Base-by-base conservation (phyloP, 129 eudicot species). In the Deinandra increscens region DNA sequence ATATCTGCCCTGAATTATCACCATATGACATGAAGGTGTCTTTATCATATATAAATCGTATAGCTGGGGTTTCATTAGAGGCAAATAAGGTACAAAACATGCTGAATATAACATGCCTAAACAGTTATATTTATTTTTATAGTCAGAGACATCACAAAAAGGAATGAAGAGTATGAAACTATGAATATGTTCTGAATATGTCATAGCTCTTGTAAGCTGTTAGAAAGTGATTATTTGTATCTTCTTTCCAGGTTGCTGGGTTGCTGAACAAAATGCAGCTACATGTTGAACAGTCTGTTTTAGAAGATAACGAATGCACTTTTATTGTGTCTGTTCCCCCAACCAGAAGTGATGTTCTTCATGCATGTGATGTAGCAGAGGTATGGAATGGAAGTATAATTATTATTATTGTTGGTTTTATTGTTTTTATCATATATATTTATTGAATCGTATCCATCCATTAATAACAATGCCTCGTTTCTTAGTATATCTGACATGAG, bases 341-440 rank as follows among this genome's bases (percentile, higher is more conserved):
- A n/a, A 93, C 97, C n/a, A 81, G 98, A 83, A 93, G 98, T 80
- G 97, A 93, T 72, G 76, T 93, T 72, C 97, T 89, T 80, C 97
- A 93, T 83, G 84, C 97, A 44, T 89, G 98, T 83, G 98, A 93
- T 80, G 90, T 93, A 50, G 96, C 96, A 70, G 98, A 93, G 97
- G 98, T 93, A 69, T 44, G 49, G 29, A 23, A 29, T 43, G 43
- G 7, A 66, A 7, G 17, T 48, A 10, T 20, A 59, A 1, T 60
- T 55, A 20, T 55, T 70, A 55, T 70, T 41, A 14, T 4, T n/a
- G 5, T 54, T n/a, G n/a, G n/a, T n/a, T n/a, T n/a, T 58, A 12
- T 50, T 50, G 15, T 33, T 50, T 7, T 34, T 19, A 18, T 33
- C 48, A 15, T 37, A 3, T 31, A 38, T 64, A 33, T 41, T 14